phyloP scores from a whole-genome alignment of 495 filamentous ascomycete genomes.

The Immersiella caudata region DNA sequence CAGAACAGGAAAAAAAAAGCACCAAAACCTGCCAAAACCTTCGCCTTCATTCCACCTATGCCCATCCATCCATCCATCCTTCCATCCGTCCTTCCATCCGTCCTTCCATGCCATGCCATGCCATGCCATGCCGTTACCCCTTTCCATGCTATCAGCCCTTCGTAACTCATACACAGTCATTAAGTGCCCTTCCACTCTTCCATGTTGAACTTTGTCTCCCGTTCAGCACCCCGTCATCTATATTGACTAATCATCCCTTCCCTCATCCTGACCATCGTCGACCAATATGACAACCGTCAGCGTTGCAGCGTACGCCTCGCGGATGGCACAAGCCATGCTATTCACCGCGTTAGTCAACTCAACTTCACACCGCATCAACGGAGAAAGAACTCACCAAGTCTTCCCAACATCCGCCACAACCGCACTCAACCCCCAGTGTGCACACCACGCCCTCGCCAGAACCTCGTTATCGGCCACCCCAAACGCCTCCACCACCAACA shows the following conservation, averaged over 20 bases:
- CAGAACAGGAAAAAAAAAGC: neutral
- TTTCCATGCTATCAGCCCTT: neutral
- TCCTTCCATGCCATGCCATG: neutral
- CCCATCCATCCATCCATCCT: too few species aligned
- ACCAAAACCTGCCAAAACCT: neutral
- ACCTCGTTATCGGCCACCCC: slow-evolving; percentile 74
- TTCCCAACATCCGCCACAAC: slow-evolving; percentile 64
- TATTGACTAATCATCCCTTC: slow-evolving; percentile 31
- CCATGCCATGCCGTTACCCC: neutral
- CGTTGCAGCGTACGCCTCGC: slow-evolving; percentile 71
- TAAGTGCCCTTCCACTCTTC: neutral
- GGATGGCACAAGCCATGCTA: slow-evolving; percentile 68
- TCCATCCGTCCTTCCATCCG: neutral
- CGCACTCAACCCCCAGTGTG: slow-evolving; percentile 68
- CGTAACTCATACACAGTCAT: neutral
- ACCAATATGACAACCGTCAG: slow-evolving; percentile 70
- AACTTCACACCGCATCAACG: slow-evolving; percentile 4
- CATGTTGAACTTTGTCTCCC: neutral
- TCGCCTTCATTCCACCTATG: too few species aligned
- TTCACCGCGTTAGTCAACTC: slow-evolving; percentile 15
- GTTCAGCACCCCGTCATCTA: neutral
- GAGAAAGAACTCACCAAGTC: slow-evolving; percentile 59
- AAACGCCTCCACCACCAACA: slow-evolving; percentile 70
- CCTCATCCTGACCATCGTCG: slow-evolving; percentile 33
- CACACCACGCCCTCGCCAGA: slow-evolving; percentile 71